Base-by-base conservation (phyloP, 805 yeast genomes). In the Ogataea neopini region DNA sequence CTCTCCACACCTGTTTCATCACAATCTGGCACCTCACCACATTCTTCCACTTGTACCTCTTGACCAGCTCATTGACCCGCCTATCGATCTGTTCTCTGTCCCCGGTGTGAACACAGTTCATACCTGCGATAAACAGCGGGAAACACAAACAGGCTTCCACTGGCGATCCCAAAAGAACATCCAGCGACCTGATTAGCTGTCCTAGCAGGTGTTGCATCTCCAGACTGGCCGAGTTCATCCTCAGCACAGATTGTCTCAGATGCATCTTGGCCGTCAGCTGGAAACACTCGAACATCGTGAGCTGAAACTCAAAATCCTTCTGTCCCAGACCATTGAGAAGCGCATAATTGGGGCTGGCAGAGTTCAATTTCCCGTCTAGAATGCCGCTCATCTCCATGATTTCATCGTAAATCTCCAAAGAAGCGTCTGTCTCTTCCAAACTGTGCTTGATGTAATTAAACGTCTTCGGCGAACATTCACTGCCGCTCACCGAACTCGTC, bases 71-170 rank as follows among this genome's bases (percentile, higher is more conserved):
- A 17, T 77, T 78, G 50, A 85, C 77, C 49, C 85, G 69, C 13
- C 56, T 58, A 30, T 70, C 64, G 76, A 86, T 81, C 38, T 66
- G 60, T n/a, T 62, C 61, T 17, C 88, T 72, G 52, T 80, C 84
- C n/a, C 56, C 67, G n/a, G 59, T 61, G 0, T 77, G 73, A 4
- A 79, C 75, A 53, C 86, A 77, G 60, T 82, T 83, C 59, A 87
- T 76, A 1, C 92, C 95, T 1, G 89, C 85, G 17, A 88, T 79
- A 60, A 88, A 88, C 52, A 86, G 64, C 0, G 96, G 95, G 64
- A 88, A 87, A 33, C 86, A 83, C 13, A 86, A 63, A 1, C 85
- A 80, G 3, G 88, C 83, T 58, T 86, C 90, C 36, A 86, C 83
- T 1, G 79, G 75, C 0, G 92, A 73, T 2, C 80, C 88, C 30